These are phyloP conservation scores for Melastoma candidum DNA, from an alignment of 441 rosid genomes.

Conservation along the genomic window DNA sequence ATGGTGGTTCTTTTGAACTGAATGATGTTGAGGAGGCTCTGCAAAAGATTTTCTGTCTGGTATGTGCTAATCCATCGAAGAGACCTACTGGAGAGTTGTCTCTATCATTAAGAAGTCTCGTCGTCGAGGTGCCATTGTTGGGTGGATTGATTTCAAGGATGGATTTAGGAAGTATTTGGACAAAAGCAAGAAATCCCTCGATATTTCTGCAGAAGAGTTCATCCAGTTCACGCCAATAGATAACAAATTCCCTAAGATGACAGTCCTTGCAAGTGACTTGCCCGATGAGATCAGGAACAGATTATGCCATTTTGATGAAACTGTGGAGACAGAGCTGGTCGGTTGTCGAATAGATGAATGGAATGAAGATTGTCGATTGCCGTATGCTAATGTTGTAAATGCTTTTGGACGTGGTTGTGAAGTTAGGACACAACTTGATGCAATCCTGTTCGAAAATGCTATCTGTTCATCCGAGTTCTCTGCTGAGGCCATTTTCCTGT, in stretches of 20 bases:
- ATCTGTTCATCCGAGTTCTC: conserved; percentile 56
- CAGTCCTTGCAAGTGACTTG: conserved; percentile 36
- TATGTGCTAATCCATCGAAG: conserved; percentile 50
- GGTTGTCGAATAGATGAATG: conserved; percentile 62
- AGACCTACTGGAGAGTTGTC: conserved; percentile 80
- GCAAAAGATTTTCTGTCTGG: conserved; percentile 40
- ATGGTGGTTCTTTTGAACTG: conserved; percentile 19
- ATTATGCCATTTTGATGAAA: conserved; percentile 50
- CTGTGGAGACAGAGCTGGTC: conserved; percentile 64
- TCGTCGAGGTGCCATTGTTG: conserved; percentile 59
- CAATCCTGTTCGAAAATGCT: conserved; percentile 66
- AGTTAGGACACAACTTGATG: conserved; percentile 53
- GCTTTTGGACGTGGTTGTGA: conserved; percentile 70
- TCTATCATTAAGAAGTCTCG: conserved; percentile 54
- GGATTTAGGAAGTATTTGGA: conserved; percentile 27
- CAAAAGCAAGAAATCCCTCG: conserved; percentile 27
- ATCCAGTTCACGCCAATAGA: conserved; percentile 57
- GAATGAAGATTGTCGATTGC: conserved; percentile 57
- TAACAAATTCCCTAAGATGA: conserved; percentile 65
- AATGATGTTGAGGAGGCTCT: conserved; percentile 33
- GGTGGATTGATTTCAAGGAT: conserved; percentile 47
- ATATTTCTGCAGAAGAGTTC: conserved; percentile 30
- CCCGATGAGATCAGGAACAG: conserved; percentile 59
- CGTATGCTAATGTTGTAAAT: conserved; percentile 42
- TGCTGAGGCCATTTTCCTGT: conserved; percentile 41